phyloP scores from a whole-genome alignment of 1,139 yeast genomes.

The Taphrina deformans region DNA sequence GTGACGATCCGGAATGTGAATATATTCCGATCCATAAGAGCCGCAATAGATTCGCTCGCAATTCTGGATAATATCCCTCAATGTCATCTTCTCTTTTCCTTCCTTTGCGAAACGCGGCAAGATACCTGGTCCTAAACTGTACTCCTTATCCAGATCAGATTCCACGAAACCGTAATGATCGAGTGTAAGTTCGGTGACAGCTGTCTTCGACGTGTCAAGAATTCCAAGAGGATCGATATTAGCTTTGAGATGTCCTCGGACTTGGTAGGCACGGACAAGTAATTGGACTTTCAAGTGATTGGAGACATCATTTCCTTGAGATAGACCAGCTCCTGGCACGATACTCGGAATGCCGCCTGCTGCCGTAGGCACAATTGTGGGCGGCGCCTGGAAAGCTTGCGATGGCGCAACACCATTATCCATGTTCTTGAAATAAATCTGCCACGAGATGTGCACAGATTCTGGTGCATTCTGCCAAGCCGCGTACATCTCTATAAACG shows the following conservation, averaged over 20 bases:
- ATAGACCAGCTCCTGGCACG: slow-evolving; percentile 53
- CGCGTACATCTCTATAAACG: slow-evolving; percentile 66
- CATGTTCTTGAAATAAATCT: slow-evolving; percentile 86
- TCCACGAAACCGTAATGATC: slow-evolving; percentile 91
- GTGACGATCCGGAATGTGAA: slow-evolving; percentile 92
- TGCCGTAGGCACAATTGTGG: slow-evolving; percentile 67
- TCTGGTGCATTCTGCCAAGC: slow-evolving; percentile 90
- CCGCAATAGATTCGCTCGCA: slow-evolving; percentile 88
- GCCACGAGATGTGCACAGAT: slow-evolving; percentile 95
- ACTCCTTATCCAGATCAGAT: slow-evolving; percentile 75
- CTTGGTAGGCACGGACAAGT: slow-evolving; percentile 96
- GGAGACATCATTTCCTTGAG: slow-evolving; percentile 57
- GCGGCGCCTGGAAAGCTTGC: slow-evolving; percentile 84
- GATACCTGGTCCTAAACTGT: slow-evolving; percentile 95
- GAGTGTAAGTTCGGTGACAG: slow-evolving; percentile 83
- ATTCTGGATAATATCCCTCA: slow-evolving; percentile 71
- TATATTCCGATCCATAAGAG: slow-evolving; percentile 88
- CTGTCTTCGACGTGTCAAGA: slow-evolving; percentile 64
- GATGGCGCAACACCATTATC: slow-evolving; percentile 68
- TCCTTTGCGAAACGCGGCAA: slow-evolving; percentile 78
- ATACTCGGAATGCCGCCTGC: slow-evolving; percentile 65
- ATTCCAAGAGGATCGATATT: slow-evolving; percentile 91
- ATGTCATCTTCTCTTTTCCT: slow-evolving; percentile 60
- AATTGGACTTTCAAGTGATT: slow-evolving; percentile 93
- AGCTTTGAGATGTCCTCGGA: slow-evolving; percentile 95